Conservation (phyloP, 805 yeast genomes). For the Sugiyamaella boreocaroliniensis region DNA sequence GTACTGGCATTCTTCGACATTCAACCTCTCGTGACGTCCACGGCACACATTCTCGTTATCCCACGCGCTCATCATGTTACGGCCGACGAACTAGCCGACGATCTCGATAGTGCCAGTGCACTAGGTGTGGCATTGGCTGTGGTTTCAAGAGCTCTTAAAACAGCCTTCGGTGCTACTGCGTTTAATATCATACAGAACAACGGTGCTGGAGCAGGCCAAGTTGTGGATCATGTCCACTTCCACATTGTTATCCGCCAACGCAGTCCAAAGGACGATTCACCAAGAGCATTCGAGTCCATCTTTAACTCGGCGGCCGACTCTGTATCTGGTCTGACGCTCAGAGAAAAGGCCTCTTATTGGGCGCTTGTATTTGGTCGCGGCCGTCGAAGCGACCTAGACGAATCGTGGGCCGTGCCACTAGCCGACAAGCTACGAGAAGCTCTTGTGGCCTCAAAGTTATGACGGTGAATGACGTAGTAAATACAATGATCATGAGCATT, state of each 20-base stretch:
- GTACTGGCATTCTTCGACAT: constrained; percentile 33
- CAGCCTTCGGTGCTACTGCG: constrained; percentile 21
- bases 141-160: constrained; percentile 23
- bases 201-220: constrained; percentile 88
- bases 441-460: neutral
- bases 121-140: constrained; percentile 25
- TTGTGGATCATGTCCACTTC: constrained; percentile 88
- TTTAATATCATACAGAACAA: constrained; percentile 39
- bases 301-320: neutral
- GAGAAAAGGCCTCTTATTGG: constrained; percentile 21
- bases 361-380: constrained; percentile 30
- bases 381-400: constrained; percentile 29
- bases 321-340: neutral
- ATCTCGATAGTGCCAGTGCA: constrained; percentile 18
- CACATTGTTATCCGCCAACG: constrained; percentile 71
- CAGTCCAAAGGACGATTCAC: constrained; percentile 5
- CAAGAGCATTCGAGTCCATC: constrained; percentile 1
- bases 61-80: constrained; percentile 30
- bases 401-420: constrained; percentile 13
- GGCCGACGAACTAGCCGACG: constrained; percentile 24
- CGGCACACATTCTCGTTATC: constrained; percentile 31
- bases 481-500: neutral
- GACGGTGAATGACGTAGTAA: neutral
- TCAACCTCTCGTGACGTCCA: constrained; percentile 32
- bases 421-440: constrained; percentile 7